Evolutionary conservation across 164 flowering plant genomes (phyloP), one percentile per base, ranked within the genome.

Genomic region (Liriodendron chinense): DNA sequence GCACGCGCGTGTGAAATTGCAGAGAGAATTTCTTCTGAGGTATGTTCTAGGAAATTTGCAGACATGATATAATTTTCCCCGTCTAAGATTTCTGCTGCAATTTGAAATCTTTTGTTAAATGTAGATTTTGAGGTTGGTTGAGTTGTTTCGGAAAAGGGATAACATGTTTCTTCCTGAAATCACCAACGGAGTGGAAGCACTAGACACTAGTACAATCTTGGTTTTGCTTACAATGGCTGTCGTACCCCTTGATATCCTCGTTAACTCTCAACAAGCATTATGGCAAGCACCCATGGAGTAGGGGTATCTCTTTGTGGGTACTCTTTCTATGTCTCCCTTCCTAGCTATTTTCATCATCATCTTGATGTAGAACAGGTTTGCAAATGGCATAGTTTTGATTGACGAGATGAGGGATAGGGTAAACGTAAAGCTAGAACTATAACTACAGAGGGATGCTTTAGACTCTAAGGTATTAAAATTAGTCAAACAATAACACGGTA

Each of bases 21-120:
- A 64, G 82, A 81, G 59, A 87, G 71, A 82, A 82, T 92, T 47
- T 85, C 89, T 70, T 76, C 14, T 48, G 97, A 96, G 97, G 98
- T 94, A 86, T 43, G 48, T 71, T 18, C 62, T 56, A 47, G 65
- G 43, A 22, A 22, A 63, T 18, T 22, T 67, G 49, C 25, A 10
- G 28, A 65, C 59, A 63, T 57, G 21, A 62, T 63, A 16, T 48
- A 7, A 24, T 64, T 18, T 20, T 72, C 22, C 49, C 22, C 13
- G 0, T 20, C 18, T 22, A 71, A 50, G 18, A 23, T 10, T 6
- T 53, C 24, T 48, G 7, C 20, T 47, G n/a, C 24, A 8, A 53
- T 25, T 47, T 23, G 23, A 57, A 5, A 24, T 47, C 3, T 21
- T 53, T 68, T 53, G 16, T 21, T 49, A 18, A 34, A 34, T 34